Base-by-base conservation (phyloP, 768 basidiomycete species). In the Serpula lacrymans region DNA sequence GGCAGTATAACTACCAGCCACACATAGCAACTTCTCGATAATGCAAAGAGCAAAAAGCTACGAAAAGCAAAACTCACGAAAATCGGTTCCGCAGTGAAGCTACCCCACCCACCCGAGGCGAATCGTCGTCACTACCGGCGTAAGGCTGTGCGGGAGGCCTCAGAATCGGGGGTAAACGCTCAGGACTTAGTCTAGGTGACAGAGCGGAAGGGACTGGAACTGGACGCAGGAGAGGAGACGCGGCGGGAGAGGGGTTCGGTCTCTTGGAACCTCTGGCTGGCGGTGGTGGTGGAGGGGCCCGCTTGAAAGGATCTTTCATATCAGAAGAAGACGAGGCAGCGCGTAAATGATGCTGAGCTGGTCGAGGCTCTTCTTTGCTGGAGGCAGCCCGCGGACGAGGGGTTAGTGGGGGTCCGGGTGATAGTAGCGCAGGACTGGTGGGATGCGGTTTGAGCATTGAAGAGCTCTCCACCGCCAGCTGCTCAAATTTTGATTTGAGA, bases 401-500 rank as follows among this genome's bases (percentile, higher is more conserved):
- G 36, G 60, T 67, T 2, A 55, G n/a, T 8, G 24, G 41, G n/a
- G 62, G 53, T 18, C 65, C 57, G 9, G 64, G 56, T 17, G 54
- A 34, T 26, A 64, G 37, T 14, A 51, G 54, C 6, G 54, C 54
- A 35, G 48, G 42, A 34, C 37, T 39, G 42, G 39, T 32, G 34
- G 34, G 37, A 23, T 14, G 39, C 20, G 8, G 34, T 4, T 14
- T 48, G 42, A 44, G 53, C 45, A 37, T 50, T 25, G 36, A 47
- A 25, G 57, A 54, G 10, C 68, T 61, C 8, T 67, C 65, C 33
- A 67, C 64, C 3, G 84, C 80, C 18, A 86, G 63, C 50, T 79
- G 74, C 55, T 89, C 86, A 53, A 88, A 89, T 52, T 68, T 76
- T 22, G 82, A 84, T 32, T 76, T 75, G 13, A 89, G 68, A 45